phyloP scores from a whole-genome alignment of 169 alveolate genomes.

The Eimeria sp. region DNA sequence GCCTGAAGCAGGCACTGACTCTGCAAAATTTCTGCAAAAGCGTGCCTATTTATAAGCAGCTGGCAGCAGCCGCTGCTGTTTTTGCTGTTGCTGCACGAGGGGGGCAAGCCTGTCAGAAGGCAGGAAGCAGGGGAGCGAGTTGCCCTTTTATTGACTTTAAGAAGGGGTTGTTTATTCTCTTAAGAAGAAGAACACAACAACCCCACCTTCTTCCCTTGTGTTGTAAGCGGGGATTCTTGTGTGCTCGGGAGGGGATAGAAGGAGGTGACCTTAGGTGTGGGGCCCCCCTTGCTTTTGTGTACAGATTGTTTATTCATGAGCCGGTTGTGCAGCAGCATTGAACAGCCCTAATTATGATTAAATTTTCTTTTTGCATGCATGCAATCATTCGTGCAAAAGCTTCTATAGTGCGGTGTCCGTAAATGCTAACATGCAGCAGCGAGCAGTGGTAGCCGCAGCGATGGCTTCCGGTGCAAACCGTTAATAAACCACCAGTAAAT shows the following conservation, averaged over 20 bases:
- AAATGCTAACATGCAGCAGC: not conserved
- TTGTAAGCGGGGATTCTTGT: not conserved
- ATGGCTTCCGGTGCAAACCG: not conserved
- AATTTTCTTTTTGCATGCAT: not conserved
- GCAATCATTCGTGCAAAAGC: not conserved
- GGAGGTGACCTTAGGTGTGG: conserved; percentile 27
- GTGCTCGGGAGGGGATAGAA: too few relatives aligned
- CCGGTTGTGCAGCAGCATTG: not conserved
- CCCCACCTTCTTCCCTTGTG: not conserved
- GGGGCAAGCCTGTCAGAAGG: too few relatives aligned
- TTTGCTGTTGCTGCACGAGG: too few relatives aligned
- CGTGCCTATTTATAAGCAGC: too few relatives aligned
- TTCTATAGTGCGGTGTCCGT: not conserved
- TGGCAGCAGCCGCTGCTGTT: too few relatives aligned
- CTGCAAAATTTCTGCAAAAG: too few relatives aligned
- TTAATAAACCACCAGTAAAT: not conserved
- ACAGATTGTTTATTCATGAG: not conserved
- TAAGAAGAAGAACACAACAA: not conserved
- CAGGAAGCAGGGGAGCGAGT: not conserved
- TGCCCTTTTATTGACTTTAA: not conserved
- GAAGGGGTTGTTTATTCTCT: not conserved
- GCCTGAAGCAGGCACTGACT: too few relatives aligned
- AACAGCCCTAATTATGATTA: not conserved
- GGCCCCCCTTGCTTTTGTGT: conserved; percentile 4
- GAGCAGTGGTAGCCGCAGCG: conserved; percentile 9